Base-by-base conservation (phyloP, 768 basidiomycete genomes). In the Mycena venus region DNA sequence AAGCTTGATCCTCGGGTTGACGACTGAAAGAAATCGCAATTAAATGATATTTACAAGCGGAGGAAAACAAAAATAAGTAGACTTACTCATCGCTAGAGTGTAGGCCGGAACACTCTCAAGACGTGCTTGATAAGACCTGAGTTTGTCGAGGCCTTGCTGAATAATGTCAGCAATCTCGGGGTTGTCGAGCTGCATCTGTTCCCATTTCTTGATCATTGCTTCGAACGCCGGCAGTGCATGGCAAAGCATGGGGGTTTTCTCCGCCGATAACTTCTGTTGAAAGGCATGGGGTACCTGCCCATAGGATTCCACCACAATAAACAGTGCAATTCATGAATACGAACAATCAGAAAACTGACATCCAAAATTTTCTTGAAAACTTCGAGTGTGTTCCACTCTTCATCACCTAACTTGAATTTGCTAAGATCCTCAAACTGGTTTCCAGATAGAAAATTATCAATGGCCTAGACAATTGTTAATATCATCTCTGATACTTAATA, bases 331-430 rank as follows among this genome's bases (percentile, higher is more conserved):
- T n/a, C n/a, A n/a, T n/a, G n/a, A n/a, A 42, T 42, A 14, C 42
- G 42, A 42, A 42, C n/a, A 42, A 42, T 17, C 42, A 42, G 19
- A 6, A 29, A 1, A 31, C 53, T 44, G 63, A 84, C 81, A 53
- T 70, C 61, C 31, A 84, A 77, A 21, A 84, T 82, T 25, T 75
- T 56, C 40, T 70, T 36, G 65, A 79, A 79, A 25, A 60, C 64
- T 49, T 71, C 59, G 3, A 84, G 72, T 15, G 76, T 70, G 31
- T 77, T 66, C 82, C 83, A 84, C 32, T 83, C 80, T 8, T 38
- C 49, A 17, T 75, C 64, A 8, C 55, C 38, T 5, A 80, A 69
- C 25, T 75, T 56, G 59, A 75, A 80, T 63, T 79, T 77, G 11
- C 70, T 53, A 10, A 84, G 71, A 14, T 83, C 80, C 25, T 23